These are phyloP conservation scores for Pythium utonaiense DNA, from an alignment of 352 stramenopile species.

Conservation along the genomic window DNA sequence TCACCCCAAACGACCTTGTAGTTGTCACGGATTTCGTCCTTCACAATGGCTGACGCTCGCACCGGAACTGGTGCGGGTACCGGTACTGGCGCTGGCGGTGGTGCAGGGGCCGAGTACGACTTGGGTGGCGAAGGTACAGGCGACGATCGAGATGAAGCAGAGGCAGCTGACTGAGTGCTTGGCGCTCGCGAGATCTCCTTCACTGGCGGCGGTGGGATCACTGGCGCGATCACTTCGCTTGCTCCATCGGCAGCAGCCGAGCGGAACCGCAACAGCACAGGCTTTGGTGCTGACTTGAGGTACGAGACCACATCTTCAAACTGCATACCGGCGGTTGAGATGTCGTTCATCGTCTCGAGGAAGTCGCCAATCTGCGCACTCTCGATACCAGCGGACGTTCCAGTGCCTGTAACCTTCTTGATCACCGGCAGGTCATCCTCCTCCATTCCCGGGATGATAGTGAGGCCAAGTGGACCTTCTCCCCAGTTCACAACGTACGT, in stretches of 20 bases:
- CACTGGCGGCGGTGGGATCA: conserved; percentile 4
- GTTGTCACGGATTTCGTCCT: conserved; percentile 32
- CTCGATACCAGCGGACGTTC: conserved; percentile 74
- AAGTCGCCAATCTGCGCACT: conserved; percentile 79
- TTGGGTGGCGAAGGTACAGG: conserved; percentile 23
- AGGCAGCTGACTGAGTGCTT: conserved; percentile 4
- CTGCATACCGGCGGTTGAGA: conserved; percentile 55
- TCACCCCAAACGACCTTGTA: conserved; percentile 83
- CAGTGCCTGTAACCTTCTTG: conserved; percentile 85
- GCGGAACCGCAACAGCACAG: conserved; percentile 67
- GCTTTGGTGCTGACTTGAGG: conserved; percentile 78
- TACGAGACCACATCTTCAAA: conserved; percentile 84
- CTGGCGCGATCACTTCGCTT: conserved; percentile 11
- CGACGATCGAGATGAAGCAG: conserved; percentile 1
- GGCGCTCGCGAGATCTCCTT: conserved; percentile 12
- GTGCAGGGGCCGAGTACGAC: conserved; percentile 14
- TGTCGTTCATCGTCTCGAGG: conserved; percentile 80
- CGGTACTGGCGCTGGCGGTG: conserved; percentile 3
- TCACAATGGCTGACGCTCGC: conserved; percentile 20
- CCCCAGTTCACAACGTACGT: conserved; percentile 79
- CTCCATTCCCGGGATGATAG: conserved; percentile 82
- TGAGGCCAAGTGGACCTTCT: conserved; percentile 75
- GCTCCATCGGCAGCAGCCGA: conserved; percentile 39
- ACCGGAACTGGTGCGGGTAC: conserved; percentile 8
- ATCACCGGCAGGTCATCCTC: conserved; percentile 80